Evolutionary conservation across 83 land plant genomes (phyloP), one percentile per base, ranked within the genome.

Genomic region (Thuja plicata): DNA sequence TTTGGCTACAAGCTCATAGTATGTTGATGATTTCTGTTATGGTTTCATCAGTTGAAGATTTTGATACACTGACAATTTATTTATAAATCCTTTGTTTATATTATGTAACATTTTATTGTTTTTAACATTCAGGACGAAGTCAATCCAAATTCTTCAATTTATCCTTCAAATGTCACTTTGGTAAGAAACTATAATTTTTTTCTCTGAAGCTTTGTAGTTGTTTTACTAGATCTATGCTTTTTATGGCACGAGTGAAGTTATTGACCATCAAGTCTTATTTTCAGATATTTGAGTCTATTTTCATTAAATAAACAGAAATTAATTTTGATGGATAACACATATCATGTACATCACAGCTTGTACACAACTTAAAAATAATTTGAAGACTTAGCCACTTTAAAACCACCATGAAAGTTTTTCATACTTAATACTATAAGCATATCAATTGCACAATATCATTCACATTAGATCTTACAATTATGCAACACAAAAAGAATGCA

Each of bases 1-100:
- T 96, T 92, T 90, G 97, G 97, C 84, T 96, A 94, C 93, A 96
- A 96, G 80, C 92, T 96, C 92, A 96, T 96, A 21, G 97, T 96
- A 93, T 40, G 85, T 82, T 82, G 13, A 41, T 27, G 50, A 82
- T 41, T 45, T 81, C 50, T 81, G 21, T 81, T 45, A 45, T 82
- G 27, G 27, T 45, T 82, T 45, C 1, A 43, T 82, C 85, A 82
- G 27, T 43, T 45, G 2, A 12, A 27, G 54, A 82, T 45, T 79
- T 38, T 7, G 40, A 41, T 79, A 79, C 8, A 24, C 19, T 38
- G 8, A 79, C 45, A 79, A 21, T 77, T 38, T 38, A 40, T 41
- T 41, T 19, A 27, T 45, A 82, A 82, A 46, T 45, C 3, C 3
- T 45, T 45, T 1, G 27, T 81, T 3, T 10, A 82, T 52, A 82